Evolutionary conservation across 306 rosid genomes (phyloP).

Genomic region (Prosopis cineraria): DNA sequence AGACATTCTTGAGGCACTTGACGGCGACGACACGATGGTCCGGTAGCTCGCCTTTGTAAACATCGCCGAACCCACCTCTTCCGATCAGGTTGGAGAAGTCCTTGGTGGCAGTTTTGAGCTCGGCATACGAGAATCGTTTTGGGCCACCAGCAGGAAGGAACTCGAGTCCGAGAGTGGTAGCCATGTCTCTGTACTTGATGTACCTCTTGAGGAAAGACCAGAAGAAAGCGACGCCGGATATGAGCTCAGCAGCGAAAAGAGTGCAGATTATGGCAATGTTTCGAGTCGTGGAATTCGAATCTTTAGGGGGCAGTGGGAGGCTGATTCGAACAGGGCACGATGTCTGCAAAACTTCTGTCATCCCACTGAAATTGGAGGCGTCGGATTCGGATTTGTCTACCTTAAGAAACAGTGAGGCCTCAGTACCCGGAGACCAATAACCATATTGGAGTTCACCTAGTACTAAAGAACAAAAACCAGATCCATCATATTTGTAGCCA

Average conservation of each 20-base stretch:
- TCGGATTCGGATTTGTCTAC: conserved; percentile 56
- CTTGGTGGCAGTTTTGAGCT: conserved; percentile 80
- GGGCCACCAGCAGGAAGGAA: conserved; percentile 95
- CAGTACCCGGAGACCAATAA: conserved; percentile 78
- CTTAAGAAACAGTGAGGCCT: conserved; percentile 55
- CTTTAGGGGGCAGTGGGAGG: conserved; percentile 66
- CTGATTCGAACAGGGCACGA: conserved; percentile 75
- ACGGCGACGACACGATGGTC: conserved; percentile 89
- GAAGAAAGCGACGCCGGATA: conserved; percentile 73
- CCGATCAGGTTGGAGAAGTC: conserved; percentile 76
- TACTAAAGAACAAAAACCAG: conserved; percentile 46
- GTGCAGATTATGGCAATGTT: conserved; percentile 68
- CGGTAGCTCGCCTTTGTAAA: conserved; percentile 67
- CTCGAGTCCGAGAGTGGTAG: conserved; percentile 84
- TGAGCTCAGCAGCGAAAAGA: conserved; percentile 72
- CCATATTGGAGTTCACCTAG: conserved; percentile 49
- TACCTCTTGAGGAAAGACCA: conserved; percentile 84
- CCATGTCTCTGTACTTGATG: conserved; percentile 90
- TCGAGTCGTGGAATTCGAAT: conserved; percentile 61
- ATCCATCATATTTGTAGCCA: conserved; percentile 65
- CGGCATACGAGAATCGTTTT: conserved; percentile 67
- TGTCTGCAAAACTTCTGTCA: conserved; percentile 67
- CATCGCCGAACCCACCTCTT: conserved; percentile 88
- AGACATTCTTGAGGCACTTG: conserved; percentile 70
- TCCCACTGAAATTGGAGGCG: conserved; percentile 57